A percentile compares a stretch with the other conserved stretches of the same genome.
Conservation (phyloP, 768 basidiomycete species). For the Lentinula detonsa region DNA sequence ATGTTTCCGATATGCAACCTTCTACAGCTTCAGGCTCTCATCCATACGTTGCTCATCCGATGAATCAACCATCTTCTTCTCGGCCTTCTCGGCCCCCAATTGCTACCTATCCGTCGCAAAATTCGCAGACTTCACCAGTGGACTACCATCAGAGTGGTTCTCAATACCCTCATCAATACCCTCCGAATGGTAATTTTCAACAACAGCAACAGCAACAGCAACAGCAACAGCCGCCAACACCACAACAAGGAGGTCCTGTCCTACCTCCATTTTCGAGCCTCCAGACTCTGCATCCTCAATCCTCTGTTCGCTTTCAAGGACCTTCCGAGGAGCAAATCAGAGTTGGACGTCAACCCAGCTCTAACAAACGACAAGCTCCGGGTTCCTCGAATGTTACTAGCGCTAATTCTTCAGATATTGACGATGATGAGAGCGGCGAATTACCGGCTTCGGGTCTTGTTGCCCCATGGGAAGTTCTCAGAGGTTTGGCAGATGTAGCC, state of each 20-base stretch:
- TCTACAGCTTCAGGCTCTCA: conserved; percentile 27
- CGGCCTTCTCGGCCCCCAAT: conserved; percentile 2
- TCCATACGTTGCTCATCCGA: conserved; percentile 23
- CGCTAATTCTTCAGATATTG: conserved; percentile 78
- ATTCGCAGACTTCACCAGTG: conserved; percentile 3
- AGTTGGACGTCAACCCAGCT: conserved; percentile 7
- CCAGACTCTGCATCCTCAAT: conserved; percentile 37
- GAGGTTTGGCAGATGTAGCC: conserved; percentile 77
- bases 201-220: neutral
- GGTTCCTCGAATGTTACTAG: conserved; percentile 66
- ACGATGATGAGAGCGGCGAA: conserved; percentile 77
- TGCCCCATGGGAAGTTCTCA: conserved; percentile 82
- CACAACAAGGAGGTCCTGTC: conserved; percentile 36
- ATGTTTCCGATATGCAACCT: conserved; percentile 32
- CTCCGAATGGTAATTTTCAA: conserved; percentile 26
- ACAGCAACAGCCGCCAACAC: neutral
- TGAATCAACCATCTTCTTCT: conserved; percentile 9
- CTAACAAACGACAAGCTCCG: conserved; percentile 53
- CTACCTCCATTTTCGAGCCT: conserved; percentile 72
- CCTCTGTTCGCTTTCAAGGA: conserved; percentile 55
- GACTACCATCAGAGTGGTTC: conserved; percentile 4
- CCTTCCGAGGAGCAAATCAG: conserved; percentile 23
- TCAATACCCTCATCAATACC: conserved; percentile 3
- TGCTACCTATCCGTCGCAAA: neutral
- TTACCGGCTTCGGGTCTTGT: conserved; percentile 77